These are phyloP conservation scores for Prunus yedoensis DNA, from an alignment of 331 rosid genomes.

Conservation along the genomic window DNA sequence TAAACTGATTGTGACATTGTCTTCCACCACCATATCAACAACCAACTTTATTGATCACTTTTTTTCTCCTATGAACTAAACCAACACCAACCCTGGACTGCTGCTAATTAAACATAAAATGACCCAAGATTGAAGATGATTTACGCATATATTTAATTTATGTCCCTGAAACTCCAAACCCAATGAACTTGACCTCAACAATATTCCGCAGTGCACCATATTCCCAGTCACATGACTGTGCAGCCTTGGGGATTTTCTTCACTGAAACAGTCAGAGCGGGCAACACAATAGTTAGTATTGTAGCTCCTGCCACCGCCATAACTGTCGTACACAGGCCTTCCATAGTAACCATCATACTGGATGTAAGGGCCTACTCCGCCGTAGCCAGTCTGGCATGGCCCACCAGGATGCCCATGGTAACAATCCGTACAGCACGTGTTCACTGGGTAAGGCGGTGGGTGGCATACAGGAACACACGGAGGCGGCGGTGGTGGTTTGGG, in stretches of 20 bases:
- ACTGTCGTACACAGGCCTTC: slow-evolving; percentile 63
- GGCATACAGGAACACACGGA: too few relatives aligned
- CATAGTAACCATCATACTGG: slow-evolving; percentile 48
- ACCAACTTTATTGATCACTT: slow-evolving; percentile 4
- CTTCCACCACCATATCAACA: slow-evolving; percentile 5
- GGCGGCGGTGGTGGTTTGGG: too few relatives aligned
- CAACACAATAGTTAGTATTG: neutral
- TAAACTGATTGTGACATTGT: neutral
- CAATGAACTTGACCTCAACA: neutral
- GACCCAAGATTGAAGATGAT: neutral
- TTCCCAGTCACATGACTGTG: slow-evolving; percentile 19
- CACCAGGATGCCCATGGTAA: slow-evolving; percentile 38
- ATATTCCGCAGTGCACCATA: too few relatives aligned
- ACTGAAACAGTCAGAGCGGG: slow-evolving; percentile 6
- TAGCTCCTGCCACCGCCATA: slow-evolving; percentile 42
- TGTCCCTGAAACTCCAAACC: neutral
- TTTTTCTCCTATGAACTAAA: neutral
- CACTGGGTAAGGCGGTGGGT: too few relatives aligned
- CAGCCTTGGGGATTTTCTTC: slow-evolving; percentile 29
- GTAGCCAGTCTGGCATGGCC: slow-evolving; percentile 27
- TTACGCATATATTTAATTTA: too few relatives aligned
- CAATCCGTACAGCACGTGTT: slow-evolving; percentile 17
- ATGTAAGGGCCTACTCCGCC: slow-evolving; percentile 36
- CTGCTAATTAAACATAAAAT: neutral
- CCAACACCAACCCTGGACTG: too few relatives aligned